A percentile compares a stretch with the other conserved stretches of the same genome.
Evolutionary conservation across 2,329 filamentous ascomycete genomes (phyloP).

Genomic region (Monosporascus cannonballus): DNA sequence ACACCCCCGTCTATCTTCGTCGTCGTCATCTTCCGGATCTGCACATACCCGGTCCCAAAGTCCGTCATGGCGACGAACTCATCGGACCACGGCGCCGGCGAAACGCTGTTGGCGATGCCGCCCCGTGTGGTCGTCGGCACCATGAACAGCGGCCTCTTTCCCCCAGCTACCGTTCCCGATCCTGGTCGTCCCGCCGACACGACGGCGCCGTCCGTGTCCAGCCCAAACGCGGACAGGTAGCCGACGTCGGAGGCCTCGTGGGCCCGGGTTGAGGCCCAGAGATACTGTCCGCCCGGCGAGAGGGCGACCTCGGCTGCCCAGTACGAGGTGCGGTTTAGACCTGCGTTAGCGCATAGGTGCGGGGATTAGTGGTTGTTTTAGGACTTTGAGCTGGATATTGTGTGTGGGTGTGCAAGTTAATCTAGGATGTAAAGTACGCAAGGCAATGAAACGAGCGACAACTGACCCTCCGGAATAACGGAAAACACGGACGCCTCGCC

Average conservation of each 20-base stretch:
- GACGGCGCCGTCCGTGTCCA: constrained; percentile 7
- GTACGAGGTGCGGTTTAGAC: constrained; percentile 6
- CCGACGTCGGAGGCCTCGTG: constrained; percentile 3
- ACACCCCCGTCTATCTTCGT: background rate
- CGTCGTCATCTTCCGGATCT: constrained; percentile 13
- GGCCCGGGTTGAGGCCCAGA: constrained; percentile 14
- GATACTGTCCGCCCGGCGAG: constrained; percentile 9
- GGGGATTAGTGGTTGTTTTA: too few relatives aligned
- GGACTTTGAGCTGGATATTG: too few relatives aligned
- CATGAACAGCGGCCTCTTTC: constrained; percentile 9
- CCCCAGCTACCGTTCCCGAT: too few relatives aligned
- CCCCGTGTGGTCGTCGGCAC: constrained; percentile 11
- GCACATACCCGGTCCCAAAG: constrained; percentile 10
- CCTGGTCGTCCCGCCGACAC: too few relatives aligned
- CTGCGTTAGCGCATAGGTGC: background rate
- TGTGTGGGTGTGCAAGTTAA: too few relatives aligned
- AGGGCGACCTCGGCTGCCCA: constrained; percentile 17
- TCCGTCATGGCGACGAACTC: constrained; percentile 15
- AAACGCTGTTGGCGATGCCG: constrained; percentile 13
- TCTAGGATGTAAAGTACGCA: background rate
- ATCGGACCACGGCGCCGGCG: constrained; percentile 10
- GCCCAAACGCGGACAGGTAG: constrained; percentile 12
- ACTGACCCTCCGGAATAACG: constrained; percentile 9
- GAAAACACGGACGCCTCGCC: constrained; percentile 3
- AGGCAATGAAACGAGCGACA: background rate